Evolutionary conservation across 2,329 filamentous ascomycete species (phyloP).

Genomic region (Xylaria sp.): DNA sequence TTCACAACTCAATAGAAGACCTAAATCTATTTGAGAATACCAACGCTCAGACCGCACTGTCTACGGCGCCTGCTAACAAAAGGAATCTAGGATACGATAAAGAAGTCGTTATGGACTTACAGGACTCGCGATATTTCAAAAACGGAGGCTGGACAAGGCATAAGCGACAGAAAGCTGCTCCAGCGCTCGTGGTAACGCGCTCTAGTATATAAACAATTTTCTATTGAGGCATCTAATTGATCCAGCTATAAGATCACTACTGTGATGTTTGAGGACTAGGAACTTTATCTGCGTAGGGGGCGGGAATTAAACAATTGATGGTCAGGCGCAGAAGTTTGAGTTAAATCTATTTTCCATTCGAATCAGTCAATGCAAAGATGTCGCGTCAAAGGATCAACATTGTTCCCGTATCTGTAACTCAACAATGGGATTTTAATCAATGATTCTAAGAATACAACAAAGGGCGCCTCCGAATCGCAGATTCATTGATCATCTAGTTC

Average conservation of each 20-base stretch:
- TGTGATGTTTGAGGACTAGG: background rate
- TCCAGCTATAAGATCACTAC: background rate
- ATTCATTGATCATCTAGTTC: background rate
- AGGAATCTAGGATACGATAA: background rate
- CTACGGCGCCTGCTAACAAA: background rate
- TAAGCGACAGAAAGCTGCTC: constrained; percentile 2
- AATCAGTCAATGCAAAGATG: background rate
- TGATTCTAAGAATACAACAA: background rate
- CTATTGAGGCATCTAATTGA: background rate
- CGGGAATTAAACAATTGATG: no score
- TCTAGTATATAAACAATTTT: background rate
- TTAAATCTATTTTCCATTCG: background rate
- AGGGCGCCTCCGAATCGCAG: background rate
- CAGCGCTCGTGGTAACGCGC: constrained; percentile 1
- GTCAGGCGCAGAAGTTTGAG: background rate
- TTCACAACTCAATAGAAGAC: constrained; percentile 42
- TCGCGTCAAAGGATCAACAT: background rate
- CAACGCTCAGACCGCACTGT: background rate
- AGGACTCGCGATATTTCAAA: constrained; percentile 17
- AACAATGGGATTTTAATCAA: background rate
- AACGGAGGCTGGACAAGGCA: background rate
- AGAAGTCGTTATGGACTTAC: background rate
- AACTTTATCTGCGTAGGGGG: background rate
- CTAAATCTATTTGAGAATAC: constrained; percentile 31
- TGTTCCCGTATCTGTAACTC: background rate